A percentile compares a stretch with the other conserved stretches of the same genome.
Evolutionary conservation across 176 grass and related monocot genomes (phyloP).

Genomic region (Leersia perrieri): DNA sequence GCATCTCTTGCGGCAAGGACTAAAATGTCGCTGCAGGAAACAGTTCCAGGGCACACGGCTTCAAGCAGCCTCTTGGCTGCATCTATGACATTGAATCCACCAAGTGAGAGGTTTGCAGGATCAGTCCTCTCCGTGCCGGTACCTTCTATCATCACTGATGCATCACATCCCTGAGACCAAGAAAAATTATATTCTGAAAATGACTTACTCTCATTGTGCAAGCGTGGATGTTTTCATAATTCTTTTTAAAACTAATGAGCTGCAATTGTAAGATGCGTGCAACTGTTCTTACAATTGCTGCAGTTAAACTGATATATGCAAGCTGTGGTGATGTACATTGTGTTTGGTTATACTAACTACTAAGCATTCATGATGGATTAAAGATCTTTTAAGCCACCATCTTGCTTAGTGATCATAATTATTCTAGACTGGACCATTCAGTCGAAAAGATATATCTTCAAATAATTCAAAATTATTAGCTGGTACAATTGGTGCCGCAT

Average conservation of each 20-base stretch:
- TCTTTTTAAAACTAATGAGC: not conserved
- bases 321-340: not conserved
- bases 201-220: not conserved
- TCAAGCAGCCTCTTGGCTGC: constrained; percentile 77
- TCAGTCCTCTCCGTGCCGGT: constrained; percentile 75
- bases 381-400: not conserved
- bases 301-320: not conserved
- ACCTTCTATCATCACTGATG: constrained; percentile 81
- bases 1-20: constrained; percentile 85
- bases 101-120: constrained; percentile 82
- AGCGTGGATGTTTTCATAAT: not conserved
- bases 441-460: not conserved
- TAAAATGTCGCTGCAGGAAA: constrained; percentile 85
- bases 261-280: not conserved
- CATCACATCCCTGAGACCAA: constrained; percentile 79
- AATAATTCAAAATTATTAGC: not conserved
- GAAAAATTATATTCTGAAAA: not conserved
- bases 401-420: not conserved
- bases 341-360: not conserved
- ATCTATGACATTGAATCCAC: constrained; percentile 78
- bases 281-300: not conserved
- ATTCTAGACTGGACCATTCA: not conserved
- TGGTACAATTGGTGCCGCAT: not conserved
- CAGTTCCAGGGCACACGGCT: constrained; percentile 68
- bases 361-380: not conserved